A percentile compares a stretch with the other conserved stretches of the same genome.
phyloP scores from a whole-genome alignment of 2,329 filamentous ascomycete genomes.

The Trematosphaeria pertusa region DNA sequence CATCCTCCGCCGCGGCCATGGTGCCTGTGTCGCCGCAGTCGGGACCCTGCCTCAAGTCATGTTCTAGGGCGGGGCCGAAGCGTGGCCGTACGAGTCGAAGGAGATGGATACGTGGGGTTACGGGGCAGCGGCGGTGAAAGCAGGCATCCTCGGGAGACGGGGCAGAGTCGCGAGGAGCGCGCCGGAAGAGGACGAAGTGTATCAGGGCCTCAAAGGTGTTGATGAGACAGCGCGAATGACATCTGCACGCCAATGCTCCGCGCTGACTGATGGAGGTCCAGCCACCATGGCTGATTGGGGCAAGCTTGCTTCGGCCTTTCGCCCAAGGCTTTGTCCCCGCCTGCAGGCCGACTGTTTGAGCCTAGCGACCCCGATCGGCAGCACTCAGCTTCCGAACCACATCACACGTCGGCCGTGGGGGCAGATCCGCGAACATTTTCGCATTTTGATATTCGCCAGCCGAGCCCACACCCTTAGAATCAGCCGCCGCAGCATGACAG shows the following conservation, averaged over 20 bases:
- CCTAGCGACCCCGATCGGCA: conserved; percentile 11
- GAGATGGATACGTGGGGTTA: too few relatives aligned
- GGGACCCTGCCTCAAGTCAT: conserved; percentile 17
- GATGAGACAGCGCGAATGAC: conserved; percentile 4
- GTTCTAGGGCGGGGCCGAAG: conserved; percentile 6
- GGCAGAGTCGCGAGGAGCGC: background rate
- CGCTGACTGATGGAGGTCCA: conserved; percentile 16
- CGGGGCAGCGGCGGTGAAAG: too few relatives aligned
- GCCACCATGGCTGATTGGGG: conserved; percentile 1
- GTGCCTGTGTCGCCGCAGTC: conserved; percentile 12
- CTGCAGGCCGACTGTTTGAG: background rate
- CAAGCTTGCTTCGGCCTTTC: background rate
- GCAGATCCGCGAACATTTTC: too few relatives aligned
- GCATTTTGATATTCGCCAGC: too few relatives aligned
- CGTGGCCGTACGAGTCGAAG: too few relatives aligned
- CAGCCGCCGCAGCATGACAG: background rate
- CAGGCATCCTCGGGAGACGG: background rate
- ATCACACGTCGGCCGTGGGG: conserved; percentile 1
- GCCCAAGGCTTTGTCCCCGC: conserved; percentile 5
- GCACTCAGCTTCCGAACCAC: conserved; percentile 6
- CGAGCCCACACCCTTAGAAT: too few relatives aligned
- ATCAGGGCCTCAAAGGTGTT: background rate
- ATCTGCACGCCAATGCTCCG: conserved; percentile 10
- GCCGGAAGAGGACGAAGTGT: conserved; percentile 1
- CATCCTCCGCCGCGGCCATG: conserved; percentile 23